phyloP scores from a whole-genome alignment of 345 rosid species.

The Raphanus sativus region DNA sequence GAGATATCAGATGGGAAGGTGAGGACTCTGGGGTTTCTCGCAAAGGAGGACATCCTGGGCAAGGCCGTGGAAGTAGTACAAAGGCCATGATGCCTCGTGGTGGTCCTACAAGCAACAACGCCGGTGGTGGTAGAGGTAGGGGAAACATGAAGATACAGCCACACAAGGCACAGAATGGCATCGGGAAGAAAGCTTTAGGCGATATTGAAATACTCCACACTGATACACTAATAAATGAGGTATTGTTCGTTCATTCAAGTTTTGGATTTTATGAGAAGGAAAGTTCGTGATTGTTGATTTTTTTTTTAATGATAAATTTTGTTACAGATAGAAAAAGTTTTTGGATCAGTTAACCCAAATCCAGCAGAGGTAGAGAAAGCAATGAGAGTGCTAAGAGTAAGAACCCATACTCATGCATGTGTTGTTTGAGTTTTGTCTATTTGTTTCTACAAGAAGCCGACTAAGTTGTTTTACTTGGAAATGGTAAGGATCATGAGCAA shows the following conservation, averaged over 20 bases:
- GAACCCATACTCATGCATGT: conserved; percentile 10
- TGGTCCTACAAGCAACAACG: conserved; percentile 54
- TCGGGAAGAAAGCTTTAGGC: conserved; percentile 71
- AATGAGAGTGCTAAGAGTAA: conserved; percentile 78
- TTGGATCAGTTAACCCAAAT: conserved; percentile 64
- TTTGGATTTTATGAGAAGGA: neutral
- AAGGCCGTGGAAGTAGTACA: conserved; percentile 64
- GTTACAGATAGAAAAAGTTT: conserved; percentile 82
- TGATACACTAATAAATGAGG: conserved; percentile 87
- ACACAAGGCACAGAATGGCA: conserved; percentile 65
- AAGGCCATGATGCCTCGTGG: conserved; percentile 67
- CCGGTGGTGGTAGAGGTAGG: conserved; percentile 78
- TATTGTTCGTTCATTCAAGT: conserved; percentile 23
- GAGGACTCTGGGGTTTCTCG: conserved; percentile 68
- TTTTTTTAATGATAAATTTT: neutral
- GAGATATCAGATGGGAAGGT: conserved; percentile 89
- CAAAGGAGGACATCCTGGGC: conserved; percentile 76
- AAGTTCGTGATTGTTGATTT: neutral
- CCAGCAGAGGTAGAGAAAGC: conserved; percentile 78
- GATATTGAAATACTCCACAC: conserved; percentile 92
- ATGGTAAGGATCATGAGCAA: conserved; percentile 81
- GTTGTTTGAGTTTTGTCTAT: neutral
- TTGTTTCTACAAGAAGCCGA: neutral
- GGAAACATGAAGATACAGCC: conserved; percentile 64
- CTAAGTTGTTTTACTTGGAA: neutral